Percentiles rank a stretch among this genome's conserved stretches.
Conservation (phyloP, 768 basidiomycete genomes). For the Lactarius deliciosus region DNA sequence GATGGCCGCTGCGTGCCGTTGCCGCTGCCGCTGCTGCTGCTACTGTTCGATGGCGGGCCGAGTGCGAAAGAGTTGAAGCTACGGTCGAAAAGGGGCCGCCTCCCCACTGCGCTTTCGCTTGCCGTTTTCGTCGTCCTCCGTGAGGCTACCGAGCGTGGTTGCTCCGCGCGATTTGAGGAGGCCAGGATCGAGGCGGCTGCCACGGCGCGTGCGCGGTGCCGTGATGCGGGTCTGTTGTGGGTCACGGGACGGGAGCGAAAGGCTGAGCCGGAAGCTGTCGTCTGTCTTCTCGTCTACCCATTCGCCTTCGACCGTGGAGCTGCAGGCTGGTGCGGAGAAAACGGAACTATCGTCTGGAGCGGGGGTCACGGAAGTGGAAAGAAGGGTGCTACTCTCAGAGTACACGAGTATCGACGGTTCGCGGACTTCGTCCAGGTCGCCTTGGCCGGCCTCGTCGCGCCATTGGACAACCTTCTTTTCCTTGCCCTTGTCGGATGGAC, state of each 20-base stretch:
- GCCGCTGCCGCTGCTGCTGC: conserved; percentile 36
- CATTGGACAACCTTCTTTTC: conserved; percentile 74
- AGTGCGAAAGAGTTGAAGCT: conserved; percentile 54
- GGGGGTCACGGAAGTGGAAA: conserved; percentile 35
- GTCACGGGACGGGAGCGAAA: conserved; percentile 36
- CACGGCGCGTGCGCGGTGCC: conserved; percentile 39
- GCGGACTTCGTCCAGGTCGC: conserved; percentile 68
- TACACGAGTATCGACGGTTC: conserved; percentile 24
- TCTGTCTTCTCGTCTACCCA: conserved; percentile 91
- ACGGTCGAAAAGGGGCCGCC: conserved; percentile 59
- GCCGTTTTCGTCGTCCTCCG: conserved; percentile 66
- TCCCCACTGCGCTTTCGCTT: conserved; percentile 34
- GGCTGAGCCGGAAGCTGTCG: conserved; percentile 63
- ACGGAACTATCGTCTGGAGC: conserved; percentile 41
- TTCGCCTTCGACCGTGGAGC: conserved; percentile 66
- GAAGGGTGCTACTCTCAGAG: conserved; percentile 31
- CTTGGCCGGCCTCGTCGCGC: conserved; percentile 84
- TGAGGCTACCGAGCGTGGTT: conserved; percentile 58
- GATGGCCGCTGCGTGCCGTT: conserved; percentile 17
- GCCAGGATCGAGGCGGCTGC: conserved; percentile 64
- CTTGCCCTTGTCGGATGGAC: conserved; percentile 63
- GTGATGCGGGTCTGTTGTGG: conserved; percentile 24
- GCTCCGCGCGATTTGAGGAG: conserved; percentile 59
- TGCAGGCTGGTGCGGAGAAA: conserved; percentile 39
- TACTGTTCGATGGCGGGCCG: conserved; percentile 45